Evolutionary conservation across 2,329 filamentous ascomycete genomes (phyloP), one percentile per base, ranked within the genome.

Genomic region (Aspergillus sp.): DNA sequence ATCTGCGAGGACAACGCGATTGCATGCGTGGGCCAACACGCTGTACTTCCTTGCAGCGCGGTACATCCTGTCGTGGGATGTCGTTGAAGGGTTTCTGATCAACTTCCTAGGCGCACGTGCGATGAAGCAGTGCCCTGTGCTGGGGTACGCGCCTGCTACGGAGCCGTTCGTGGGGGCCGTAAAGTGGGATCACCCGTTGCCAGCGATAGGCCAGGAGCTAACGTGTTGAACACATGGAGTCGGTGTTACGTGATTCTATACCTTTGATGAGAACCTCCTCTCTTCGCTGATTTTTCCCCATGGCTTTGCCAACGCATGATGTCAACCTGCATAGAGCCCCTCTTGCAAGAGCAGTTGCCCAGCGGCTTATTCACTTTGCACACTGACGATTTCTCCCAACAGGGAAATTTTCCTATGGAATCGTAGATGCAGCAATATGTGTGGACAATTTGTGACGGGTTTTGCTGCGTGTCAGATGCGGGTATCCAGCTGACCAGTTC

Each of bases 11-110:
- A 32, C 38, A 17, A 39, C 54, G 11, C 42, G 42, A 1, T 19
- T 57, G 54, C 54, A 57, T 19, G 54, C 47, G 2, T 57, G 54
- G 54, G 44, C 36, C 10, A 41, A 41, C 19, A 8, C 11, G 8
- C 8, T 38, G 10, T 57, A 30, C 17, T 41, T 39, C 25, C 8
- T 57, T 7, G n/a, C 25, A 19, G 15, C 54, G 8, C 42, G 47
- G 17, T 57, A 57, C 17, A 23, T 53, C n/a, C 41, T 53, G 50
- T 38, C 42, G 27, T 41, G 27, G 54, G 19, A 21, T 17, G 25
- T 38, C 6, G 27, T 50, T 1, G 25, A 38, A 32, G 15, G 42
- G 5, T 39, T 25, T 15, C 15, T 49, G 17, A 8, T 57, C 17
- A 51, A 41, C 13, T 39, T 10, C 2, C 10, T 38, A 0, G 47